Evolutionary conservation across 345 rosid genomes (phyloP).

Genomic region (Trapa bicornis): DNA sequence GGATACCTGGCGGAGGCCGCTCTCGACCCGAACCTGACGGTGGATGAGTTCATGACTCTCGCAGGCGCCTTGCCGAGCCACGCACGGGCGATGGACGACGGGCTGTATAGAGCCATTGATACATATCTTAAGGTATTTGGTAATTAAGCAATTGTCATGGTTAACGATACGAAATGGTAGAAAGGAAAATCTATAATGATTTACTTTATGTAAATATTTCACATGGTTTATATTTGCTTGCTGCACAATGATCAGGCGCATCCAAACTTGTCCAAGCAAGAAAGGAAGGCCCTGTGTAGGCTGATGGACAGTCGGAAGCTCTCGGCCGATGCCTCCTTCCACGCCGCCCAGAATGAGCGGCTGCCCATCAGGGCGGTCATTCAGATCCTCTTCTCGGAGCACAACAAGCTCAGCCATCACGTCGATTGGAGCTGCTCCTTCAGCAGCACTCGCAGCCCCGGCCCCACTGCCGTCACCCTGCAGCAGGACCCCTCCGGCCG

Average conservation of each 20-base stretch:
- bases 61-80: slow-evolving; percentile 60
- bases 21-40: slow-evolving; percentile 41
- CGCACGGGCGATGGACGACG: slow-evolving; percentile 59
- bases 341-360: slow-evolving; percentile 75
- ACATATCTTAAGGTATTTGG: slow-evolving; percentile 69
- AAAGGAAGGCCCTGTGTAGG: slow-evolving; percentile 52
- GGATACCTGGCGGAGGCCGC: slow-evolving; percentile 67
- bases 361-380: slow-evolving; percentile 71
- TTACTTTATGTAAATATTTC: not conserved
- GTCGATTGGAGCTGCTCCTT: slow-evolving; percentile 65
- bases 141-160: not conserved
- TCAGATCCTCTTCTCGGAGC: slow-evolving; percentile 67
- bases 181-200: too few species aligned
- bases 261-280: slow-evolving; percentile 55
- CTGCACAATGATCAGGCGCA: slow-evolving; percentile 37
- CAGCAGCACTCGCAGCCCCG: slow-evolving; percentile 41
- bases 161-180: too few species aligned
- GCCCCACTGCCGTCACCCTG: not conserved
- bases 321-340: slow-evolving; percentile 66
- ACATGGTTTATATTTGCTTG: too few species aligned
- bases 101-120: slow-evolving; percentile 73
- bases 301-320: slow-evolving; percentile 62
- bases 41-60: slow-evolving; percentile 42
- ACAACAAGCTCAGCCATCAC: slow-evolving; percentile 43
- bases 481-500: slow-evolving; percentile 27